Evolutionary conservation across 192 early-diverging fungal genomes (phyloP), one percentile per base, ranked within the genome.

Genomic region (Coemansia sp.): DNA sequence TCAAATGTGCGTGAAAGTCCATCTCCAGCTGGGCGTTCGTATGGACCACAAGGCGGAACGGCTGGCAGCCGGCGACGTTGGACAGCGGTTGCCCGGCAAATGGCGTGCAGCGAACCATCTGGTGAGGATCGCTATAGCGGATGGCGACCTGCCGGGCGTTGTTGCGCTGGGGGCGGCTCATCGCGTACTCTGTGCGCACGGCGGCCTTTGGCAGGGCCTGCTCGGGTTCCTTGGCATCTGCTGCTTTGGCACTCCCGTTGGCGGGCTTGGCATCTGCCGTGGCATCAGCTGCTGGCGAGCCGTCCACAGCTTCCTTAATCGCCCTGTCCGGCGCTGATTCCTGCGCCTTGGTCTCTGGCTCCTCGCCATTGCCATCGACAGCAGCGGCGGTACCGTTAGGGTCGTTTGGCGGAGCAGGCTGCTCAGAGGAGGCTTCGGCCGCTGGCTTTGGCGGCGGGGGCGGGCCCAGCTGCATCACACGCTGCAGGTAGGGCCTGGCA

Each of bases 1-100:
- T 84, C 44, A 95, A 56, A 52, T 93, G 91, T n/a, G 92, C 78
- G 70, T 95, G 92, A 45, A 95, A 83, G 68, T 95, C 92, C 88
- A 95, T 93, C 11, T 84, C 76, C 6, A 90, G 39, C 38, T 87
- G 76, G 1, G 85, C 90, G 51, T 84, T 84, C 19, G 85, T 84
- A 46, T 86, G 78, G 10, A 90, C 83, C 6, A 49, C 51, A 4
- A 92, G 75, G 21, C 64, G 60, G 74, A 93, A 95, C 0, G 92
- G 91, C 61, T 95, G 92, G 38, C 82, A 67, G 5, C 86, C 88
- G 4, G 58, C 47, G 18, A 42, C 35, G 14, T 72, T 64, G 5
- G 82, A 87, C 12, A 78, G 79, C 13, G 89, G 87, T 19, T 62
- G 67, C 11, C 84, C 85, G 22, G 54, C 71, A 58, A 89, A 94